phyloP scores from a whole-genome alignment of 495 filamentous ascomycete species.

The Achaetomiella virescens region DNA sequence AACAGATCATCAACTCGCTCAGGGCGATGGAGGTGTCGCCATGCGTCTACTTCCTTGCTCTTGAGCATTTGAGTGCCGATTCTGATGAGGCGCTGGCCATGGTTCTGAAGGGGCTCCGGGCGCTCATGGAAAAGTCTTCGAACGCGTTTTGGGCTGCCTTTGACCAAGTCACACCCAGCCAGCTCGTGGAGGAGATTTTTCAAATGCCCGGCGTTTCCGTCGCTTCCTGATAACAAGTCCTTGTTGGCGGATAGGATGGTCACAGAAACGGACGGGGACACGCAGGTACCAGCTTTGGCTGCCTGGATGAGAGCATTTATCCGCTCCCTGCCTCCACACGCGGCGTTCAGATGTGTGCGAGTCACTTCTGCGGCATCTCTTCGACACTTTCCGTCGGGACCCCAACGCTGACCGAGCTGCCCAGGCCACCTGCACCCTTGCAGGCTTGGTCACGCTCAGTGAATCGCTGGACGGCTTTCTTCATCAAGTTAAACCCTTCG shows the following conservation, averaged over 20 bases:
- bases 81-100: slow-evolving; percentile 52
- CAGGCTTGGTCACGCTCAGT: slow-evolving; percentile 40
- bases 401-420: slow-evolving; percentile 29
- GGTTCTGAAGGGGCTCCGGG: slow-evolving; percentile 58
- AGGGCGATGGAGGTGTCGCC: slow-evolving; percentile 64
- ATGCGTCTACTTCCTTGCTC: slow-evolving; percentile 66
- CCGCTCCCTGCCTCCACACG: slow-evolving; percentile 61
- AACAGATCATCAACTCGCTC: slow-evolving; percentile 69
- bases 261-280: slow-evolving; percentile 41
- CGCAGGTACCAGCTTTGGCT: slow-evolving; percentile 47
- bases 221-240: slow-evolving; percentile 52
- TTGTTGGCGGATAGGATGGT: slow-evolving; percentile 49
- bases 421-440: slow-evolving; percentile 39
- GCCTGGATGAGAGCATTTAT: slow-evolving; percentile 73
- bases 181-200: slow-evolving; percentile 71
- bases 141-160: slow-evolving; percentile 82
- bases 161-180: slow-evolving; percentile 65
- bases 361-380: slow-evolving; percentile 59
- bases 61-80: slow-evolving; percentile 65
- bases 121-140: slow-evolving; percentile 64
- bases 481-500: slow-evolving; percentile 32
- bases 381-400: slow-evolving; percentile 57
- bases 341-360: slow-evolving; percentile 69
- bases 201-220: slow-evolving; percentile 61
- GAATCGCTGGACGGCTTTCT: slow-evolving; percentile 42